These are phyloP conservation scores for Botrytis hyacinthi DNA, from an alignment of 2,329 filamentous ascomycete species.

Conservation along the genomic window DNA sequence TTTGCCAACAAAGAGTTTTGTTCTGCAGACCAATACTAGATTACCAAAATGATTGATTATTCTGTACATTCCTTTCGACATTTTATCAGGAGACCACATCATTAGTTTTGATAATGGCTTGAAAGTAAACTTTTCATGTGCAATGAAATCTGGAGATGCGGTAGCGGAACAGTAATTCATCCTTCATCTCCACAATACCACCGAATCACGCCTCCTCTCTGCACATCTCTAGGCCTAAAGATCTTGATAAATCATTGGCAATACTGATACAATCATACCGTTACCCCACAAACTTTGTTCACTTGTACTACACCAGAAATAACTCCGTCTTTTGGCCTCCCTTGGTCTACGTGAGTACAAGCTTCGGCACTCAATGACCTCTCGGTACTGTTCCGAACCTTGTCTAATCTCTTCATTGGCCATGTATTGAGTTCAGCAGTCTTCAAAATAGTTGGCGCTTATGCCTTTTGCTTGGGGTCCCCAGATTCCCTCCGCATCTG, in stretches of 20 bases:
- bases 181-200: not conserved
- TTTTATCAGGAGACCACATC: conserved; percentile 3
- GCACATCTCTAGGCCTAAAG: not conserved
- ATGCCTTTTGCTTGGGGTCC: not conserved
- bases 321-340: not conserved
- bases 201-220: conserved; percentile 2
- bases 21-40: conserved; percentile 4
- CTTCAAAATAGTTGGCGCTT: not conserved
- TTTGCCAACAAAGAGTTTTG: conserved; percentile 3
- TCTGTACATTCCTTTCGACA: not conserved
- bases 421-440: not conserved
- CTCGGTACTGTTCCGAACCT: conserved; percentile 1
- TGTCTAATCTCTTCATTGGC: not conserved
- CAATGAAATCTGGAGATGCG: not conserved
- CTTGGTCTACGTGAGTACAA: not conserved
- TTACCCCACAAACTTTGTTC: not conserved
- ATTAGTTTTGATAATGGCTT: not conserved
- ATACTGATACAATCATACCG: not conserved
- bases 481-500: conserved; percentile 6
- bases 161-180: not conserved
- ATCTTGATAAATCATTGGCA: not conserved
- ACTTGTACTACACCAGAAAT: not conserved
- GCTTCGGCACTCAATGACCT: not conserved
- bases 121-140: not conserved
- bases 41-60: conserved; percentile 5